phyloP scores from a whole-genome alignment of 108 stramenopile genomes.

The Stephanodiscus minutulus region DNA sequence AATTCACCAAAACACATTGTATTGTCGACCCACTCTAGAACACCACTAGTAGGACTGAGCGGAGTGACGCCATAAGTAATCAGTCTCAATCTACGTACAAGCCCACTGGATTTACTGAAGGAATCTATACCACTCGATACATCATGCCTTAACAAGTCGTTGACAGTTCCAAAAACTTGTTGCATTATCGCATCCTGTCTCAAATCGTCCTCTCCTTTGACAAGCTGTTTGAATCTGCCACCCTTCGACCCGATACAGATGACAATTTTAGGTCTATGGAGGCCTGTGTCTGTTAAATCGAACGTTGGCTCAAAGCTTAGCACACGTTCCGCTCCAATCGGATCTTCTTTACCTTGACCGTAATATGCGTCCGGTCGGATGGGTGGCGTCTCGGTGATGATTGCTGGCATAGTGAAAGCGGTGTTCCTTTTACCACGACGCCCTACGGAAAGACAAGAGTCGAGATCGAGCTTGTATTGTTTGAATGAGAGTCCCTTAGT shows the following conservation, averaged over 20 bases:
- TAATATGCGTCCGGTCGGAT: slow-evolving; percentile 67
- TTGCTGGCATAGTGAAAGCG: slow-evolving; percentile 51
- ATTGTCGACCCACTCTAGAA: slow-evolving; percentile 96
- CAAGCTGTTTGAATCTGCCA: slow-evolving; percentile 78
- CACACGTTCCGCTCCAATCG: slow-evolving; percentile 69
- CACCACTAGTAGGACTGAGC: slow-evolving; percentile 86
- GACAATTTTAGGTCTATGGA: slow-evolving; percentile 90
- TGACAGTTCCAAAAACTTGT: slow-evolving; percentile 93
- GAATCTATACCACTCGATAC: slow-evolving; percentile 21
- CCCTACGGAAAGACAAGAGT: slow-evolving; percentile 47
- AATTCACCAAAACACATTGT: slow-evolving; percentile 77
- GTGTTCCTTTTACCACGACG: slow-evolving; percentile 35
- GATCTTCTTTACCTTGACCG: slow-evolving; percentile 69
- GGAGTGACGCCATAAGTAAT: slow-evolving; percentile 91
- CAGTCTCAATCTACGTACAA: slow-evolving; percentile 53
- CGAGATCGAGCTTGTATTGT: slow-evolving; percentile 53
- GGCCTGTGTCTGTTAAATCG: slow-evolving; percentile 77
- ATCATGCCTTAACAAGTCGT: slow-evolving; percentile 70
- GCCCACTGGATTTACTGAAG: background rate
- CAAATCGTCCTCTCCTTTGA: slow-evolving; percentile 94
- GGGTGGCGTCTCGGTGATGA: slow-evolving; percentile 71
- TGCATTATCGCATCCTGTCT: slow-evolving; percentile 98
- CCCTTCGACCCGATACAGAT: slow-evolving; percentile 80
- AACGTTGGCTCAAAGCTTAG: slow-evolving; percentile 68
- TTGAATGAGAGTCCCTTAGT: slow-evolving; percentile 38